phyloP scores from a whole-genome alignment of 192 early-diverging fungal genomes.

The Geranomyces variabilis region DNA sequence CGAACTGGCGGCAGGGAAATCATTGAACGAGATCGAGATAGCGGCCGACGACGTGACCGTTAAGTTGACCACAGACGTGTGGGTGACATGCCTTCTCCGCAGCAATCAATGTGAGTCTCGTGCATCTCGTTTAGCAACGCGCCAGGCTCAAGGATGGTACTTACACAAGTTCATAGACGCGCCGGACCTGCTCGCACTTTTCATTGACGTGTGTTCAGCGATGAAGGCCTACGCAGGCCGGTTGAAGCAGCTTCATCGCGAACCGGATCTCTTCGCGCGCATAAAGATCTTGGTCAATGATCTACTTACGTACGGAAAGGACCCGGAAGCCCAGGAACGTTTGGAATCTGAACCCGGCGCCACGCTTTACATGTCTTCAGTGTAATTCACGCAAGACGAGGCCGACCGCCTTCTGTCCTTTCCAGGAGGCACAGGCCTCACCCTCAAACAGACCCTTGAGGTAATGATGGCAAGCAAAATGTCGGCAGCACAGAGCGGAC shows the following conservation, averaged over 20 bases:
- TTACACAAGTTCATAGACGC: too few relatives aligned
- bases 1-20: neutral
- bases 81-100: neutral
- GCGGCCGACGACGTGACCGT: slow-evolving; percentile 4
- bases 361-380: slow-evolving; percentile 9
- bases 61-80: neutral
- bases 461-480: slow-evolving; percentile 9
- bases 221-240: too few relatives aligned
- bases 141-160: too few relatives aligned
- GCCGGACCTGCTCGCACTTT: too few relatives aligned
- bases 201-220: too few relatives aligned
- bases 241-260: too few relatives aligned
- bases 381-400: slow-evolving; percentile 13
- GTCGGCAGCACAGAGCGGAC: neutral
- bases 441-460: slow-evolving; percentile 16
- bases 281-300: slow-evolving; percentile 13
- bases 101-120: too few relatives aligned
- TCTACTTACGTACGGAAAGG: slow-evolving; percentile 12
- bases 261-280: too few relatives aligned
- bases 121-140: too few relatives aligned
- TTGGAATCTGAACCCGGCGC: slow-evolving; percentile 12
- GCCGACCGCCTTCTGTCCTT: neutral
- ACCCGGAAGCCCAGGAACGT: slow-evolving; percentile 12
- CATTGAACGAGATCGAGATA: slow-evolving; percentile 6
- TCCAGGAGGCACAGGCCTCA: slow-evolving; percentile 3